Evolutionary conservation across 1,139 yeast species (phyloP), one percentile per base, ranked within the genome.

Genomic region (Dujonia santamariae): DNA sequence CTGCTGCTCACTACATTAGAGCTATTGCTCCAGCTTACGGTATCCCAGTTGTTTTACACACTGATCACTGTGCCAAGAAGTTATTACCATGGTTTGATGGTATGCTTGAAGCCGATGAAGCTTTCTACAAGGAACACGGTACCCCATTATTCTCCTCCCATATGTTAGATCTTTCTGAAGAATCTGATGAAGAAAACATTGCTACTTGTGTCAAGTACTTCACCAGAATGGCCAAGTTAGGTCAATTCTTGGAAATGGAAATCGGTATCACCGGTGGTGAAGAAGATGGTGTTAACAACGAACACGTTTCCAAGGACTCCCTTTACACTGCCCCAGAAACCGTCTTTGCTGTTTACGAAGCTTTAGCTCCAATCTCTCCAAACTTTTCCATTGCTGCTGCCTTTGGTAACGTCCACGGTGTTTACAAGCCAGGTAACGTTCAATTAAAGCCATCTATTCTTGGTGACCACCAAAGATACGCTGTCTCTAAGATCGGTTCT

Each of bases 251-350:
- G 64, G 99, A 92, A 79, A 94, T 92, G 98, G 99, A 92, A 78
- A 92, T 92, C 63, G 99, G 98, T 80, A 92, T 92, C 80, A 94
- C 98, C 63, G 97, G 98, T 74, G 98, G 98, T 83, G 98, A 92
- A 76, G 98, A 92, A 75, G 99, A 92, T 63, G 99, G 99, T 81
- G 98, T 94, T 58, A 94, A 92, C 83, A 94, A 92, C 79, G 94
- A 90, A 70, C 77, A 80, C 66, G 97, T 86, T 50, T 80, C 80
- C 63, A 82, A 85, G 70, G 88, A 85, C 50, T 67, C 85, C 48
- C 77, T 92, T 56, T 94, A 92, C 84, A 92, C 99, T 53, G 79
- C 82, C 56, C 92, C 99, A 59, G 96, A 85, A 72, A 94, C 96
- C 54, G 96, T 92, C 40, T 94, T 67, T 73, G 80, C 78, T 51